Base-by-base conservation (phyloP, 306 rosid species). In the Cucumis cinereus region DNA sequence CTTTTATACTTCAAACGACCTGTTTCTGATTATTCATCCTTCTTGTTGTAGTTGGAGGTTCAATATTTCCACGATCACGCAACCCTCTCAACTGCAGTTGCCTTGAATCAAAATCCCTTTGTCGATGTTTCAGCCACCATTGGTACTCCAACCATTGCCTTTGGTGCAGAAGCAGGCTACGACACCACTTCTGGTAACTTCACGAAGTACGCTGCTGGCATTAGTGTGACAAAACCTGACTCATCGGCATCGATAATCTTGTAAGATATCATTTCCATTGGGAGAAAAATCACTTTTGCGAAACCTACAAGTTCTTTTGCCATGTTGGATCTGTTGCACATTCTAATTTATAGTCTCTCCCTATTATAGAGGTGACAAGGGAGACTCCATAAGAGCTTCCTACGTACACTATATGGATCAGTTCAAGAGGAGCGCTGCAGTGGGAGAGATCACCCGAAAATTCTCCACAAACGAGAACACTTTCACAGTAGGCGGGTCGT, bases 21-120 rank as follows among this genome's bases (percentile, higher is more conserved):
- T 53, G 30, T 15, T n/a, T 58, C 45, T 28, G 2, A 58, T 45
- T 41, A 59, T 15, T 13, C 28, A 0, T 33, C 55, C 28, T n/a
- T 50, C 56, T 22, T 54, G 26, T 45, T 78, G 77, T 87, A 95
- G 99, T 52, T 95, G 85, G 99, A 92, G 88, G 82, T 95, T 70
- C 99, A 95, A 81, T 95, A 95, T 84, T 90, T 89, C 80, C 99
- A 95, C 77, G 88, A 92, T 76, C 98, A 95, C 81, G 99, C 93
- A 55, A 82, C 97, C 79, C 47, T 95, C 68, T 80, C 90, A 16
- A 81, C 91, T 23, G 87, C 85, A 2, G 55, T 86, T 45, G 87
- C 90, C 41, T 59, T 91, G 88, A 90, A 80, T 35, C 96, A 92
- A 82, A 79, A 86, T 28, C 99, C 98, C 63, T 64, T 79, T 3